Conservation (phyloP, 2,329 filamentous ascomycete genomes). For the Ophiostoma montium region DNA sequence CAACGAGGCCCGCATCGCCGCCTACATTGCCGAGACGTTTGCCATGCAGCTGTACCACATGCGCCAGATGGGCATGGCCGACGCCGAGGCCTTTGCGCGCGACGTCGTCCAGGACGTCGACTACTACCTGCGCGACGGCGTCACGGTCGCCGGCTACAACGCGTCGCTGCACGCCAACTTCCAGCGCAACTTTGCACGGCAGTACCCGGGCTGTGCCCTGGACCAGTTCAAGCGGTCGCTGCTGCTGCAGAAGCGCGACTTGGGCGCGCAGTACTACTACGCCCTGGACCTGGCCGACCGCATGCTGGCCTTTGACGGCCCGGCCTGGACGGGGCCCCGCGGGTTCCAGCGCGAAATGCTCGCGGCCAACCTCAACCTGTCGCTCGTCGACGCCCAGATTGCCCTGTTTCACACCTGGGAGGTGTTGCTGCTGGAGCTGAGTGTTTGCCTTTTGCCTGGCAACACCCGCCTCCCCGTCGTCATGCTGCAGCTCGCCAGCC, state of each 20-base stretch:
- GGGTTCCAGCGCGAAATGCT: conserved; percentile 75
- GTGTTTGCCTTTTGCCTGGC: conserved; percentile 40
- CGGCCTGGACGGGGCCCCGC: conserved; percentile 55
- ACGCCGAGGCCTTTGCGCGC: conserved; percentile 47
- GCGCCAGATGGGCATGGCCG: conserved; percentile 57
- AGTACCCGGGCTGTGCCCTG: conserved; percentile 61
- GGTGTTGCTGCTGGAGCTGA: conserved; percentile 71
- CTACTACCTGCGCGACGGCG: conserved; percentile 65
- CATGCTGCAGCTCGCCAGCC: conserved; percentile 59
- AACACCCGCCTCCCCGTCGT: conserved; percentile 30
- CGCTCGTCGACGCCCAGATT: conserved; percentile 82
- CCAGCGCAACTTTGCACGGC: conserved; percentile 66
- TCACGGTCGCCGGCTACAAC: conserved; percentile 73
- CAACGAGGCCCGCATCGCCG: conserved; percentile 56
- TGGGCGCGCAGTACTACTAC: conserved; percentile 75
- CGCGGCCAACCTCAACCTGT: conserved; percentile 79
- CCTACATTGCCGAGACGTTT: conserved; percentile 73
- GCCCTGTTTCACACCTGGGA: conserved; percentile 82
- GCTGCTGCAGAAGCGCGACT: conserved; percentile 44
- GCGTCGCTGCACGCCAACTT: conserved; percentile 75
- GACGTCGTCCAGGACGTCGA: conserved; percentile 59
- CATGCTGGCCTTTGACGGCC: conserved; percentile 64
- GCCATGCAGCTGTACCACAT: conserved; percentile 83
- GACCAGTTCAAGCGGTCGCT: conserved; percentile 66
- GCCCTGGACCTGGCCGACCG: conserved; percentile 60